phyloP scores from a whole-genome alignment of 805 yeast genomes.

The Diddensiella transvaalensis region DNA sequence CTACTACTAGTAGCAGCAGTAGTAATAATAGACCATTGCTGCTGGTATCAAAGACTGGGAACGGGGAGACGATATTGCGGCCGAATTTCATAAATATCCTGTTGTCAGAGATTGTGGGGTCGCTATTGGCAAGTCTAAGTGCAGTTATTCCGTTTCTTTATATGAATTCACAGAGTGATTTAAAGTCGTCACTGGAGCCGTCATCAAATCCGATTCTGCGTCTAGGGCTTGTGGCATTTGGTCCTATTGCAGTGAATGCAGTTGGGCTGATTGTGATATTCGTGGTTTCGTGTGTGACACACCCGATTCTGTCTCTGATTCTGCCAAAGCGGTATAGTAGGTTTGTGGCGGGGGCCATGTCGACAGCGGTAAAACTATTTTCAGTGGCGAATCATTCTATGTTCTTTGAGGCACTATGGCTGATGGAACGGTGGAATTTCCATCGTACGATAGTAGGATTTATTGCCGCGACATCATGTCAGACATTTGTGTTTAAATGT shows the following conservation, averaged over 20 bases:
- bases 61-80: conserved; percentile 36
- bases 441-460: conserved; percentile 58
- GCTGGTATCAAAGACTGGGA: conserved; percentile 32
- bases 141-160: conserved; percentile 61
- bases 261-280: conserved; percentile 31
- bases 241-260: conserved; percentile 26
- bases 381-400: conserved; percentile 52
- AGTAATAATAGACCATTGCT: too few relatives aligned
- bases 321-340: conserved; percentile 50
- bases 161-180: conserved; percentile 72
- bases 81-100: conserved; percentile 69
- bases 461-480: conserved; percentile 52
- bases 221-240: conserved; percentile 38
- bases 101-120: conserved; percentile 64
- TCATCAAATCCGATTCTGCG: conserved; percentile 52
- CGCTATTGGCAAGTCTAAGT: conserved; percentile 55
- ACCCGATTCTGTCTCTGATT: conserved; percentile 78
- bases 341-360: conserved; percentile 48
- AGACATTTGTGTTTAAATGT: conserved; percentile 53
- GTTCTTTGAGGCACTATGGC: conserved; percentile 61
- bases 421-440: conserved; percentile 64
- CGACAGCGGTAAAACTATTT: conserved; percentile 52
- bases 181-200: conserved; percentile 35
- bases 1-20: too few relatives aligned
- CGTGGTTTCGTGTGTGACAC: conserved; percentile 34